Base-by-base conservation (phyloP, 1,139 yeast species). In the Yamadazyma taylorii region DNA sequence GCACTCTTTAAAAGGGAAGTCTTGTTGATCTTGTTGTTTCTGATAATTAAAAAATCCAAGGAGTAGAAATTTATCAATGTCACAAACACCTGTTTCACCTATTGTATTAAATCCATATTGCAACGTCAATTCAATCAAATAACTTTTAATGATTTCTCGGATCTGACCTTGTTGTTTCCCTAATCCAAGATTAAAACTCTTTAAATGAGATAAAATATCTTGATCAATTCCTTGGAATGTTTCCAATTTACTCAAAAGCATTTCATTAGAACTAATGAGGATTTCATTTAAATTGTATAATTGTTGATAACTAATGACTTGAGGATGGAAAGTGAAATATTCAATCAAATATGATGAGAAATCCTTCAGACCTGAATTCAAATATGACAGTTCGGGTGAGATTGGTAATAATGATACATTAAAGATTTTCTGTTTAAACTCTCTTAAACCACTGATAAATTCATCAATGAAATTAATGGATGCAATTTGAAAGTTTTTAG, bases 31-130 rank as follows among this genome's bases (percentile, higher is more conserved):
- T 17, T 52, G 46, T 38, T 66, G 69, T 2, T 56, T 47, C 38
- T 60, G 55, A 28, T 58, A 59, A 21, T 50, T 47, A 27, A 40
- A 50, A 40, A 51, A 58, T 24, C 53, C 55, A 11, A 61, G 49
- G 7, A 62, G 41, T 17, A 60, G 38, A 37, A 52, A 65, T 45
- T 61, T 57, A 39, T 65, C 72, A 24, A 53, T 42, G 2, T 55
- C 59, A 23, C 19, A 16, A 19, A 19, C 15, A 7, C 11, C 8
- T 6, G 21, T 19, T n/a, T 29, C 17, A 5, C 5, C 4, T 7
- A 48, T 44, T 0, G 28, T 26, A 1, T 33, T 37, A 11, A n/a
- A 8, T 7, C 37, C 39, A 15, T 32, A 37, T 5, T 35, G 32
- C 10, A 30, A 34, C 2, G 63, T 41, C 3, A 58, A 33, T 17